Conservation (phyloP, 1,284 basidiomycete genomes). For the Sporisorium scitamineum region DNA sequence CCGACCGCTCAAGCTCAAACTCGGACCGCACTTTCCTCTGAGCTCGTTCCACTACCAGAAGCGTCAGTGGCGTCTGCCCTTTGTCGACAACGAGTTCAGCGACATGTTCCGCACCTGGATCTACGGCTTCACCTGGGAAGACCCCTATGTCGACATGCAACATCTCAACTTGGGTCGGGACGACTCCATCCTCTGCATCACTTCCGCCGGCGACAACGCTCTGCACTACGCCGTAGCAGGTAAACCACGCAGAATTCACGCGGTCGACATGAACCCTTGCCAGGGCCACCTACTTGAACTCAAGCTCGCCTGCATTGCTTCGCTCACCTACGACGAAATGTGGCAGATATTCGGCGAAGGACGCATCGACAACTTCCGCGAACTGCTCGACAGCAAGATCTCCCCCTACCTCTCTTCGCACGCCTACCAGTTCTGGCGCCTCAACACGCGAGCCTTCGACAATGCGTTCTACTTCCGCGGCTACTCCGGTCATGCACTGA, state of each 20-base stretch:
- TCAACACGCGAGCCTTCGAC: slow-evolving; percentile 77
- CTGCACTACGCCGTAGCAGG: slow-evolving; percentile 82
- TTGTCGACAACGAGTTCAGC: slow-evolving; percentile 79
- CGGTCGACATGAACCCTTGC: slow-evolving; percentile 78
- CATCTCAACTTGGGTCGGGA: slow-evolving; percentile 76
- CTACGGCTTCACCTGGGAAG: slow-evolving; percentile 83
- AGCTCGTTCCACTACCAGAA: slow-evolving; percentile 83
- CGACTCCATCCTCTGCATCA: slow-evolving; percentile 82
- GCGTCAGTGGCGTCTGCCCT: slow-evolving; percentile 76
- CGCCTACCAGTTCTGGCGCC: slow-evolving; percentile 82
- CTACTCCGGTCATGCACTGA: slow-evolving; percentile 76
- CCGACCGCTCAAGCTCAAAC: slow-evolving; percentile 61
- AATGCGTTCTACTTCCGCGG: slow-evolving; percentile 80
- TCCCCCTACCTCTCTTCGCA: slow-evolving; percentile 80
- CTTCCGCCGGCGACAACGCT: slow-evolving; percentile 84
- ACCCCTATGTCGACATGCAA: slow-evolving; percentile 81
- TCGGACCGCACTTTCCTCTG: slow-evolving; percentile 71
- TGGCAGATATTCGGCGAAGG: slow-evolving; percentile 81
- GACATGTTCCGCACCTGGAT: slow-evolving; percentile 82
- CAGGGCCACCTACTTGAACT: slow-evolving; percentile 84
- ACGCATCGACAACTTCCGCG: slow-evolving; percentile 75
- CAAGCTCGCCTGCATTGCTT: slow-evolving; percentile 78
- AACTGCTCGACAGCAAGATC: slow-evolving; percentile 77
- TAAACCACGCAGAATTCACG: slow-evolving; percentile 75
- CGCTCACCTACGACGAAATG: slow-evolving; percentile 78